Evolutionary conservation across 192 early-diverging fungal genomes (phyloP).

Genomic region (Obelidium mucronatum): DNA sequence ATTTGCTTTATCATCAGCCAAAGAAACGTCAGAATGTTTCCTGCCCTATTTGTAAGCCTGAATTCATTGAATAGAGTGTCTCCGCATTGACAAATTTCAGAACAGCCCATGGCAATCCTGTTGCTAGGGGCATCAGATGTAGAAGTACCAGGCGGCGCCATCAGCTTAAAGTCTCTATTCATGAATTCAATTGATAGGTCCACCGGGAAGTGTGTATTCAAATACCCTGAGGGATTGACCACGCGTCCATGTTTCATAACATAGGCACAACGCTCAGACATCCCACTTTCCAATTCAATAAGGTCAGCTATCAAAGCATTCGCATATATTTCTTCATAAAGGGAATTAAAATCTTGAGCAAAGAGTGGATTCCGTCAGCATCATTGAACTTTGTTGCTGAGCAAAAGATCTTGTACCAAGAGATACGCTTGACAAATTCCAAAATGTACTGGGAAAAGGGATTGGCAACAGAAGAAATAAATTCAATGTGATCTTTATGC

Average conservation of each 20-base stretch:
- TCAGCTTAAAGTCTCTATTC: neutral
- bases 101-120: neutral
- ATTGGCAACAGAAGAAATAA: neutral
- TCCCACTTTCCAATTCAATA: neutral
- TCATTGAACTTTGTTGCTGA: neutral
- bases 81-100: too few relatives aligned
- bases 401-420: neutral
- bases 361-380: neutral
- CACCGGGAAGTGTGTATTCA: neutral
- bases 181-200: neutral
- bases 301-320: neutral
- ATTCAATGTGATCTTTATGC: neutral
- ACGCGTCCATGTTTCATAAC: neutral
- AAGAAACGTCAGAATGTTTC: neutral
- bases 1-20: neutral
- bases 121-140: neutral
- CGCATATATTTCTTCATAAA: neutral
- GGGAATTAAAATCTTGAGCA: neutral
- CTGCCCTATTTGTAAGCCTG: neutral
- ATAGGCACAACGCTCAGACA: neutral
- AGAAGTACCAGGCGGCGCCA: neutral
- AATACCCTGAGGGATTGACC: neutral
- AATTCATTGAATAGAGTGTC: neutral
- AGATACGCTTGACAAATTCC: neutral
- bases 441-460: neutral